These are phyloP conservation scores for Verticillium zaregamsianum DNA, from an alignment of 2,329 filamentous ascomycete species.

Conservation along the genomic window DNA sequence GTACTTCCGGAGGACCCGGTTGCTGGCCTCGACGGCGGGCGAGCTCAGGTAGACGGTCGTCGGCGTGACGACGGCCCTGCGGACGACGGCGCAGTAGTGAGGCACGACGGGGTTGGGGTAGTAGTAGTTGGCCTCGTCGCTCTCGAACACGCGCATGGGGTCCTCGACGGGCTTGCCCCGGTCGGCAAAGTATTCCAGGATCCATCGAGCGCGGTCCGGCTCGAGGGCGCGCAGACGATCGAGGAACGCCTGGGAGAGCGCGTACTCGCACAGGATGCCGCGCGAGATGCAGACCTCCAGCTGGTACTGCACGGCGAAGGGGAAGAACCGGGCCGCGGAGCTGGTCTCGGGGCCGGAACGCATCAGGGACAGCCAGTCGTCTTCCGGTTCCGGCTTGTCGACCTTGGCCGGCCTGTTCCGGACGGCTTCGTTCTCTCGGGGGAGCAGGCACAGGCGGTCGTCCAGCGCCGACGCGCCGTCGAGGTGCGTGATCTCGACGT, in stretches of 20 bases:
- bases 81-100: conserved; percentile 68
- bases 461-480: background rate
- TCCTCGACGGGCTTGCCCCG: conserved; percentile 58
- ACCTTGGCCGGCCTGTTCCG: background rate
- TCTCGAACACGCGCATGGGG: conserved; percentile 67
- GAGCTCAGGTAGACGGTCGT: conserved; percentile 75
- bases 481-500: conserved; percentile 46
- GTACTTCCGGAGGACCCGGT: conserved; percentile 77
- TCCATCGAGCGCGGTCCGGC: conserved; percentile 50
- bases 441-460: background rate
- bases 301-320: conserved; percentile 79
- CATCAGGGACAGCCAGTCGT: conserved; percentile 6
- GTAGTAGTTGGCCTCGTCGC: conserved; percentile 44
- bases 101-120: conserved; percentile 53
- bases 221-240: conserved; percentile 46
- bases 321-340: conserved; percentile 30
- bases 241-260: conserved; percentile 65
- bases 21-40: conserved; percentile 79
- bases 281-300: conserved; percentile 90
- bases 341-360: conserved; percentile 18
- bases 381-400: background rate
- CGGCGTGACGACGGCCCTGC: conserved; percentile 77
- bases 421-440: background rate
- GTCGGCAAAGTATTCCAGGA: conserved; percentile 73
- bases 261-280: conserved; percentile 71